Conservation (phyloP, 768 basidiomycete genomes). For the Dacryopinax primogenitus region DNA sequence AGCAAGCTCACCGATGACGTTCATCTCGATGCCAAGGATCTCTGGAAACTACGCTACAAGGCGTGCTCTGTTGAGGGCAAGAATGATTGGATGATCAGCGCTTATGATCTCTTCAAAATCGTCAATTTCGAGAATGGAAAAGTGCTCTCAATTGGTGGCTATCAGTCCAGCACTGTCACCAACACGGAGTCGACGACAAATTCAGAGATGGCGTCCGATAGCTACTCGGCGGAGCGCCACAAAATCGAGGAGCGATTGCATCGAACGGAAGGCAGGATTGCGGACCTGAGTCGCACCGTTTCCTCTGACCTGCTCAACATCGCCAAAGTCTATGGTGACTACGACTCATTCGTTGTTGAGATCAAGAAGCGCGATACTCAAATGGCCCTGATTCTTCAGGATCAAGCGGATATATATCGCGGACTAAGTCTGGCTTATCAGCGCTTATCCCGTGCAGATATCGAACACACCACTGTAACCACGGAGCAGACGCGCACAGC, state of each 20-base stretch:
- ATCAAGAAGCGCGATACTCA: neutral
- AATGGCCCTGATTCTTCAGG: neutral
- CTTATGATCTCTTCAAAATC: neutral
- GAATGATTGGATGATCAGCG: neutral
- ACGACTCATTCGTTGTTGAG: neutral
- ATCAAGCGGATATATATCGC: neutral
- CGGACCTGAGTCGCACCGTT: neutral
- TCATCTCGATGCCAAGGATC: neutral
- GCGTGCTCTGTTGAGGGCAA: neutral
- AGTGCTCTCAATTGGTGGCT: neutral
- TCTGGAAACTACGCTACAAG: neutral
- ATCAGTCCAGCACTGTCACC: no score
- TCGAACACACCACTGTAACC: neutral
- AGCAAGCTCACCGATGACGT: neutral
- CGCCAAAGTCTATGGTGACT: neutral
- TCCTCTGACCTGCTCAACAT: neutral
- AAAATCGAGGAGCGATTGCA: neutral
- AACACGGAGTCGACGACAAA: no score
- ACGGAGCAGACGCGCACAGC: neutral
- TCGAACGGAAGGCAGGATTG: neutral
- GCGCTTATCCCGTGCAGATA: neutral
- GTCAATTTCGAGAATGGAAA: neutral
- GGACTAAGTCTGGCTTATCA: neutral
- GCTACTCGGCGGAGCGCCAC: neutral
- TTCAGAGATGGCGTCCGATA: no score